Conservation (phyloP, 2,329 filamentous ascomycete genomes). For the Pseudocercospora fuligena region DNA sequence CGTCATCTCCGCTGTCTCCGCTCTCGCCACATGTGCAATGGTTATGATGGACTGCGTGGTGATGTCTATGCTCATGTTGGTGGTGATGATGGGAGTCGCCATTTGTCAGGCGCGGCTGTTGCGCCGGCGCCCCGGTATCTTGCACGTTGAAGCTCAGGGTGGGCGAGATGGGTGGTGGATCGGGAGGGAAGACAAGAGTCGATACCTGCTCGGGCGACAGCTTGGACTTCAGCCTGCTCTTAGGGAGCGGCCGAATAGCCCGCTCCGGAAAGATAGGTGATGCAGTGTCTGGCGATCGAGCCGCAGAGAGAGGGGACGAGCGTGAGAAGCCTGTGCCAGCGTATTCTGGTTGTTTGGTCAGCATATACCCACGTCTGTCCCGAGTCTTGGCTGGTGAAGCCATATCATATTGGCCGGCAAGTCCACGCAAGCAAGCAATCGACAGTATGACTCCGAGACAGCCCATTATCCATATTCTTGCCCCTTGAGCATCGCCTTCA, state of each 20-base stretch:
- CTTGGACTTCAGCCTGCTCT: slow-evolving; percentile 83
- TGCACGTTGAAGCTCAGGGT: slow-evolving; percentile 35
- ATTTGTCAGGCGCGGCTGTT: slow-evolving; percentile 33
- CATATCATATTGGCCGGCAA: neutral
- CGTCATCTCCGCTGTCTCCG: slow-evolving; percentile 66
- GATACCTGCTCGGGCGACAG: slow-evolving; percentile 84
- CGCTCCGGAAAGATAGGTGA: slow-evolving; percentile 85
- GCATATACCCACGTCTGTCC: neutral
- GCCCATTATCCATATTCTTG: neutral
- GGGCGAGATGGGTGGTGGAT: slow-evolving; percentile 68
- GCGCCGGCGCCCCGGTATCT: slow-evolving; percentile 29
- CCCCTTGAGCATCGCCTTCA: neutral
- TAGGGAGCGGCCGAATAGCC: slow-evolving; percentile 90
- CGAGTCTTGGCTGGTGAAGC: slow-evolving; percentile 1
- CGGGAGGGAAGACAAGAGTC: slow-evolving; percentile 79
- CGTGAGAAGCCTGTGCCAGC: slow-evolving; percentile 32
- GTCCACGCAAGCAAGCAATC: neutral
- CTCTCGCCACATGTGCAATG: slow-evolving; percentile 56
- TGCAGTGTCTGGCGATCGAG: slow-evolving; percentile 64
- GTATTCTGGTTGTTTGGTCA: slow-evolving; percentile 23
- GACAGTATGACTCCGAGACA: slow-evolving; percentile 1
- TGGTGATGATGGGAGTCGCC: slow-evolving; percentile 29
- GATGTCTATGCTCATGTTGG: slow-evolving; percentile 42
- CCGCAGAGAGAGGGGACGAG: slow-evolving; percentile 34
- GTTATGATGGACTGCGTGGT: slow-evolving; percentile 32